Evolutionary conservation across 345 rosid genomes (phyloP).

Genomic region (Salix brachista): DNA sequence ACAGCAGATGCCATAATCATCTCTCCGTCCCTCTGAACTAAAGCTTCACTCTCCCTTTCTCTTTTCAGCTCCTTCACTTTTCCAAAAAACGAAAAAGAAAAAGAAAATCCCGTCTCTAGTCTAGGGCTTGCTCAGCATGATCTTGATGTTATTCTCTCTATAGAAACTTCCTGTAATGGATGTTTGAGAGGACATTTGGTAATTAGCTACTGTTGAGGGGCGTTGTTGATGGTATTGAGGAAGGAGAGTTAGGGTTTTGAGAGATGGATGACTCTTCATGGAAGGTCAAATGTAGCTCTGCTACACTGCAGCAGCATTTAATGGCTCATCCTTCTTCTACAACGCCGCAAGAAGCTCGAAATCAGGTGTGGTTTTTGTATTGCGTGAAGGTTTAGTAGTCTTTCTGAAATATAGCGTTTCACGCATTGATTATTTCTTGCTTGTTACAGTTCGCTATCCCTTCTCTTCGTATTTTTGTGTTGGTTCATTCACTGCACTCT

Average conservation of each 20-base stretch:
- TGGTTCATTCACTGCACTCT: no score
- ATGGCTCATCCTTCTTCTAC: conserved; percentile 24
- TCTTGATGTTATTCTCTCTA: no score
- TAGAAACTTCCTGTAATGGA: no score
- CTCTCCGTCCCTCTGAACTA: not conserved
- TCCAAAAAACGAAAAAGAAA: no score
- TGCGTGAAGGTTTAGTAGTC: not conserved
- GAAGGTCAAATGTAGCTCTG: conserved; percentile 35
- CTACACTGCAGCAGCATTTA: conserved; percentile 19
- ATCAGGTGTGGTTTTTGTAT: conserved; percentile 23
- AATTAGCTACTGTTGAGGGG: no score
- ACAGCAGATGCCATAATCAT: conserved; percentile 14
- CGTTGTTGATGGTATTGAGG: conserved; percentile 14
- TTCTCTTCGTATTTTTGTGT: not conserved
- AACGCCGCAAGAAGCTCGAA: conserved; percentile 29
- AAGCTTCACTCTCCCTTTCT: conserved; percentile 3
- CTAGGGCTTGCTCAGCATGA: no score
- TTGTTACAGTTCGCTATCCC: not conserved
- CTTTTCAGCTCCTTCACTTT: not conserved
- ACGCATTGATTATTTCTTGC: not conserved
- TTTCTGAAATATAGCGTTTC: not conserved
- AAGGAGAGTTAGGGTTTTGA: conserved; percentile 19
- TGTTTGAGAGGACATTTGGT: not conserved
- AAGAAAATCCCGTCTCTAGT: no score
- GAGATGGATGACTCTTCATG: conserved; percentile 21